These are phyloP conservation scores for Paxillus rubicundulus DNA, from an alignment of 768 basidiomycete genomes.

Conservation along the genomic window DNA sequence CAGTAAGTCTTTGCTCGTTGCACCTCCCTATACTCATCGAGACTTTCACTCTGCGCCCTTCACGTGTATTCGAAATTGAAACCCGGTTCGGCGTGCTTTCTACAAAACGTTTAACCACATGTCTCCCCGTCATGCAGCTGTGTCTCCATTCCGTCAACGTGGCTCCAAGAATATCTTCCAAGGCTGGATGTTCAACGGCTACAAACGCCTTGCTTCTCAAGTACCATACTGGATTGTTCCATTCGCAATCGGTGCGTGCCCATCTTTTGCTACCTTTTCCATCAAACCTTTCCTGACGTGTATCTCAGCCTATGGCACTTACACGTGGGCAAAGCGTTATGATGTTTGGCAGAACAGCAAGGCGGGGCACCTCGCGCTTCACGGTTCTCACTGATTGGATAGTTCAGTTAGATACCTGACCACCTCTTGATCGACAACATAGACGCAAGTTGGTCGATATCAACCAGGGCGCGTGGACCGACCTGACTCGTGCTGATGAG, in stretches of 20 bases:
- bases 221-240: slow-evolving; percentile 78
- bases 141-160: slow-evolving; percentile 82
- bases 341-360: slow-evolving; percentile 74
- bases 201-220: slow-evolving; percentile 70
- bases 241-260: slow-evolving; percentile 66
- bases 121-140: slow-evolving; percentile 40
- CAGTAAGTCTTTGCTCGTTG: slow-evolving; percentile 51
- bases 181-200: slow-evolving; percentile 85
- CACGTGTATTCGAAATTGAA: neutral
- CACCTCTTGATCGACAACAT: slow-evolving; percentile 12
- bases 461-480: neutral
- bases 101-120: neutral
- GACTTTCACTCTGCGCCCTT: neutral
- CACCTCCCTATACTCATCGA: slow-evolving; percentile 1
- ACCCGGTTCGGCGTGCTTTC: neutral
- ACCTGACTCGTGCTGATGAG: no score
- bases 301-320: slow-evolving; percentile 66
- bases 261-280: neutral
- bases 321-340: slow-evolving; percentile 74
- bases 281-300: neutral
- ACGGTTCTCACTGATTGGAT: slow-evolving; percentile 23
- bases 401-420: slow-evolving; percentile 13
- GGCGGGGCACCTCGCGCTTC: slow-evolving; percentile 67
- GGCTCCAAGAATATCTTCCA: slow-evolving; percentile 68
- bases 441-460: slow-evolving; percentile 8